Base-by-base conservation (phyloP, 1,284 basidiomycete genomes). In the Austropuccinia psidii region DNA sequence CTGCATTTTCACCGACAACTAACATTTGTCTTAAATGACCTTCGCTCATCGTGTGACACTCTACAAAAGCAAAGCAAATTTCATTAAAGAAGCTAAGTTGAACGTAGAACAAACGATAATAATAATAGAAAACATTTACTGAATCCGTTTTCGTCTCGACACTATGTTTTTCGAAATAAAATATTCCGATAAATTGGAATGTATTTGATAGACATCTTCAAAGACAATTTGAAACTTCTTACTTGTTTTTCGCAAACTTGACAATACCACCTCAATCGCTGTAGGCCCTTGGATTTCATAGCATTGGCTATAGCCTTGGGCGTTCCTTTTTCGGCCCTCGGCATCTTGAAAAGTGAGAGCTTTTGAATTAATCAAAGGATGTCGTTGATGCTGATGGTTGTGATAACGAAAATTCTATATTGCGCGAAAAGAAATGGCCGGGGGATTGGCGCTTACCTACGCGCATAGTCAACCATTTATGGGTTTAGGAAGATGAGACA, bases 11-110 rank as follows among this genome's bases (percentile, higher is more conserved):
- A 31, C 94, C 95, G 60, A 98, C 89, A 37, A 93, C 88, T 75
- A 98, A 87, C 89, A 98, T 96, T 82, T 97, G 93, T 13, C 96
- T 87, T 72, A 98, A 84, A 83, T 98, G 96, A 0, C 87, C 84
- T 81, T 94, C 93, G 37, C 90, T 91, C 74, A 87, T 85, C 19
- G 89, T 86, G 80, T 94, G 91, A 80, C 79, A 80, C 73, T 77
- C 77, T 73, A 27, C 21, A 2, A 13, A 27, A 33, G 29, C 15
- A 9, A 47, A 54, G 17, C 15, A 58, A 58, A 24, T 77, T 74
- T 21, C 61, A 73, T 0, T 65, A 60, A 21, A 69, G 67, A 17
- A 39, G 33, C 11, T 27, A 57, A 24, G 15, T 50, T 31, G 35
- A 39, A 21, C 13, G 33, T 7, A 24, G 21, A 65, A 66, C 62